These are phyloP conservation scores for Lavandula angustifolia DNA, from an alignment of 257 asterid species.

Conservation along the genomic window DNA sequence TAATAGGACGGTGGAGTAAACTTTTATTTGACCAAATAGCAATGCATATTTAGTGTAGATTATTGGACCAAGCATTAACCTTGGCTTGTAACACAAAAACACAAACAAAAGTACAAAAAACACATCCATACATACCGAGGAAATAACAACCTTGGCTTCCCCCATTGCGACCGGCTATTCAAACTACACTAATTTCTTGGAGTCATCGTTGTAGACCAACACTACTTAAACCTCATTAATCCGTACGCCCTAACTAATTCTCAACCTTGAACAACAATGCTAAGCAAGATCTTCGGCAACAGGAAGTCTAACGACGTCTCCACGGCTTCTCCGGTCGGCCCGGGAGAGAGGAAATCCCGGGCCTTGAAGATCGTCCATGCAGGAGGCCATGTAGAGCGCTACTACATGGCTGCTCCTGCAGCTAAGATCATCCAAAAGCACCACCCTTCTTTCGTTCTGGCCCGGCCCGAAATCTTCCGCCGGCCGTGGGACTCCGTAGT, in stretches of 20 bases:
- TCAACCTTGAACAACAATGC: constrained; percentile 32
- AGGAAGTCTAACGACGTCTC: constrained; percentile 24
- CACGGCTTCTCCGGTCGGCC: constrained; percentile 6
- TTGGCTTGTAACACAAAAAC: too few relatives aligned
- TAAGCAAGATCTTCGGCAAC: constrained; percentile 42
- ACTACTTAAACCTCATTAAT: not conserved
- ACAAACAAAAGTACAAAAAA: too few relatives aligned
- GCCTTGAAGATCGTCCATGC: constrained; percentile 65
- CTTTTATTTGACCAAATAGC: too few relatives aligned
- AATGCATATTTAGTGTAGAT: too few relatives aligned
- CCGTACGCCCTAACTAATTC: not conserved
- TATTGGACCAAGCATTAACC: too few relatives aligned
- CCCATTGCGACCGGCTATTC: not conserved
- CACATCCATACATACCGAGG: constrained; percentile 15
- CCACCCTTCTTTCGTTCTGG: constrained; percentile 52
- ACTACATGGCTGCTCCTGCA: constrained; percentile 81
- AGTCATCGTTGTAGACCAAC: constrained; percentile 19
- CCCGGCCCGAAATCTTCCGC: constrained; percentile 60
- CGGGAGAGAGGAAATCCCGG: constrained; percentile 26
- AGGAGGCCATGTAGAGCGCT: constrained; percentile 56
- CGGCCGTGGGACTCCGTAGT: constrained; percentile 69
- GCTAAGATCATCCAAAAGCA: constrained; percentile 55
- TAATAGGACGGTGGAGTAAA: too few relatives aligned
- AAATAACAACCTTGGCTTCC: not conserved
- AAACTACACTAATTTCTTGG: constrained; percentile 19